Base-by-base conservation (phyloP, 208 protist species). In the Crithidia mellificae region DNA sequence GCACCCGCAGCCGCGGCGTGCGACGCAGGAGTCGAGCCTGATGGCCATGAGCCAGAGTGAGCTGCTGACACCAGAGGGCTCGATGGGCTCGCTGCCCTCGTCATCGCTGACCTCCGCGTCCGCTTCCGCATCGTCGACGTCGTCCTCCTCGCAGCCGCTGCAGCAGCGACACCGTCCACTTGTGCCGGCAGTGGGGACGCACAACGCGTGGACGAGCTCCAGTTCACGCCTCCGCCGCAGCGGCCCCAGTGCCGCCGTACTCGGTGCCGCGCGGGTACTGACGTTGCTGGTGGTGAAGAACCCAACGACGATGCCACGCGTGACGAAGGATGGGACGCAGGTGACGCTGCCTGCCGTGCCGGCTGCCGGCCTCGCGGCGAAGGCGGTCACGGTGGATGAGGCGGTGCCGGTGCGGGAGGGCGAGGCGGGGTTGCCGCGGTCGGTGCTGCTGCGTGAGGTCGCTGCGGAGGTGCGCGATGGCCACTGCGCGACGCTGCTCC, bases 351-450 rank as follows among this genome's bases (percentile, higher is more conserved):
- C 24, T 6, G 22, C 55, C 1, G 6, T 2, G 61, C 29, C 24
- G 46, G 46, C n/a, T n/a, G n/a, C n/a, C n/a, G n/a, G 8, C 2
- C 6, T 25, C 15, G 11, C 5, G n/a, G 25, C 27, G 29, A 53
- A 46, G 44, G 27, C 30, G 19, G 44, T 64, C 2, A 57, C 51
- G 14, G 64, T 70, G 15, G 64, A 70, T 46, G 64, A 70, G 54
- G 44, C 64, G 29, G 64, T 70, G 14, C 15, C 30, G 1, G 44
- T 54, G 30, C 1, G 9, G n/a, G 27, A 17, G 6, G 30, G 9
- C 7, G 52, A 50, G 5, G 9, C 9, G 32, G 25, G 8, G 32
- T 36, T 70, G 9, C n/a, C 12, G 9, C 2, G 53, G 2, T 43
- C 46, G 3, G 17, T n/a, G 15, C 54, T 70, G 41, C 64, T 70